Conservation (phyloP, 768 basidiomycete genomes). For the Krasilnikovozyma curviuscula region DNA sequence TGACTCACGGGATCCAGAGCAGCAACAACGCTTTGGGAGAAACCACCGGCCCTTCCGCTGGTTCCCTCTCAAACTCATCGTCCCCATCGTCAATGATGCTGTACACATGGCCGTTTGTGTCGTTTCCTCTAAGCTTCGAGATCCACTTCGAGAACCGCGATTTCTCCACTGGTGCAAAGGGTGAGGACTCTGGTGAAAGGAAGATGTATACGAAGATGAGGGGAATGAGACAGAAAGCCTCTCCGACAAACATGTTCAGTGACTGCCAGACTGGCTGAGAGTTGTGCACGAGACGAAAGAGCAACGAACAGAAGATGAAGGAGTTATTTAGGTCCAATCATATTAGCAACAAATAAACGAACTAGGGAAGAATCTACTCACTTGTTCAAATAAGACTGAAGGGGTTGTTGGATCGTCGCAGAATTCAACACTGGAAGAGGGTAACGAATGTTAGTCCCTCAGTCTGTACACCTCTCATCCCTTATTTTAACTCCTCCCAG, state of each 20-base stretch:
- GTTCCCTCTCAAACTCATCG: neutral
- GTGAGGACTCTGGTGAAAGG: conserved; percentile 24
- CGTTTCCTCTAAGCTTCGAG: neutral
- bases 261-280: conserved; percentile 9
- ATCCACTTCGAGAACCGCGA: neutral
- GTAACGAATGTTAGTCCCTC: neutral
- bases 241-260: conserved; percentile 8
- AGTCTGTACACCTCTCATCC: neutral
- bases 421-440: conserved; percentile 45
- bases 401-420: conserved; percentile 43
- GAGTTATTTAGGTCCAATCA: too few relatives aligned
- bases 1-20: conserved; percentile 75
- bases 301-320: too few relatives aligned
- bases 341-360: neutral
- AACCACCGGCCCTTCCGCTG: neutral
- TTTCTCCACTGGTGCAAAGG: neutral
- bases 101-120: conserved; percentile 6
- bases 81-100: neutral
- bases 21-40: conserved; percentile 32
- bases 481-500: neutral
- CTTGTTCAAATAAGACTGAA: conserved; percentile 66
- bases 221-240: conserved; percentile 69
- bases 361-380: conserved; percentile 35
- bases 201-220: conserved; percentile 51
- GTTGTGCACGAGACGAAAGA: neutral